Conservation (phyloP, 2,329 filamentous ascomycete genomes). For the Blastomyces emzantsi region DNA sequence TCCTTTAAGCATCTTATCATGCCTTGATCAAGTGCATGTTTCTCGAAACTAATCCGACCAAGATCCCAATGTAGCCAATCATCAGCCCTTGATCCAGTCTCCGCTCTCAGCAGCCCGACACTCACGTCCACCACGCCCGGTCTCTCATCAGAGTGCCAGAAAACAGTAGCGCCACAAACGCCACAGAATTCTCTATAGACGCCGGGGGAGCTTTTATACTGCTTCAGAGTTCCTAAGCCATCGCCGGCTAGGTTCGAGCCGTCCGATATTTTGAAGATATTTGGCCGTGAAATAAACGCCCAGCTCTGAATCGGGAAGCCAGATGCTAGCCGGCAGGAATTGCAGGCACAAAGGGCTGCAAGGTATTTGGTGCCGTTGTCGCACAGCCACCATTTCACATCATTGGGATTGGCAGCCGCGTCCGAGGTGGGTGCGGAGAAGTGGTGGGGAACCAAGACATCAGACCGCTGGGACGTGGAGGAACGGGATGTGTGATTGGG, state of each 20-base stretch:
- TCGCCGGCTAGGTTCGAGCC: constrained; percentile 29
- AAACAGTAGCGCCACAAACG: constrained; percentile 54
- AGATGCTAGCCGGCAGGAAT: constrained; percentile 50
- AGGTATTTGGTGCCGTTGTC: constrained; percentile 43
- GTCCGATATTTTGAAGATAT: constrained; percentile 42
- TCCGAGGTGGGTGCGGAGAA: constrained; percentile 20
- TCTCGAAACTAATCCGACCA: constrained; percentile 49
- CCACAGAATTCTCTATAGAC: constrained; percentile 54
- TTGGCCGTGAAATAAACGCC: constrained; percentile 54
- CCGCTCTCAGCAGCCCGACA: constrained; percentile 47
- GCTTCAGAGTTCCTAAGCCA: constrained; percentile 39
- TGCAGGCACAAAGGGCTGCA: constrained; percentile 53
- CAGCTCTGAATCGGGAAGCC: constrained; percentile 58
- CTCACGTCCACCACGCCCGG: constrained; percentile 55
- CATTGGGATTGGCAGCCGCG: constrained; percentile 34
- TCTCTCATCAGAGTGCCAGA: constrained; percentile 50
- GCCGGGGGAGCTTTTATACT: constrained; percentile 46
- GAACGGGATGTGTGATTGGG: constrained; percentile 42
- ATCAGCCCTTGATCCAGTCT: constrained; percentile 47
- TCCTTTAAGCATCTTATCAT: constrained; percentile 23
- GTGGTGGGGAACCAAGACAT: constrained; percentile 45
- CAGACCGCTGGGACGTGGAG: constrained; percentile 43
- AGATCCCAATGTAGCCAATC: constrained; percentile 56
- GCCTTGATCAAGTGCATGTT: constrained; percentile 39
- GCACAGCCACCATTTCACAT: constrained; percentile 54